A percentile compares a stretch with the other conserved stretches of the same genome.
phyloP scores from a whole-genome alignment of 78 protist species.

The Isochrysis galbana region DNA sequence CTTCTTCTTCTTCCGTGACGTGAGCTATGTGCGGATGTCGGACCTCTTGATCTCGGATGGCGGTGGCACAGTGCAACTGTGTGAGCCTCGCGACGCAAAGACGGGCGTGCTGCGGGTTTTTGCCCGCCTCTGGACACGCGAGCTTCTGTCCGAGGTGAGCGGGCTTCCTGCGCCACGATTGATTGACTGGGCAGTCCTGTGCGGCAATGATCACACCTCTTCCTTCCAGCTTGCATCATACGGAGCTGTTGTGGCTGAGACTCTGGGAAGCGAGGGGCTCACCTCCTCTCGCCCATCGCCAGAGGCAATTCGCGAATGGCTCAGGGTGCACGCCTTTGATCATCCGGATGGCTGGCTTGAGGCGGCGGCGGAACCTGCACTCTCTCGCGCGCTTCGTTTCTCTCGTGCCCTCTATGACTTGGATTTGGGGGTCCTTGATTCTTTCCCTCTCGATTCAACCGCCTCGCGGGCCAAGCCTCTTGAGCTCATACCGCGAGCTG shows the following conservation, averaged over 20 bases:
- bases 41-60: neutral
- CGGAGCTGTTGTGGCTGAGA: neutral
- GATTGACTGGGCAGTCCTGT: neutral
- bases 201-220: neutral
- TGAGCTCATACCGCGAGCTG: neutral
- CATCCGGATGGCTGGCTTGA: neutral
- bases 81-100: neutral
- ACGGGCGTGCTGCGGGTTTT: neutral
- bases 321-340: neutral
- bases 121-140: neutral
- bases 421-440: neutral
- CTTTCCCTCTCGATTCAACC: neutral
- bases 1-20: neutral
- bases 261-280: neutral
- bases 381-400: neutral
- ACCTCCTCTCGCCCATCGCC: neutral
- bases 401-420: neutral
- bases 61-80: neutral
- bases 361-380: neutral
- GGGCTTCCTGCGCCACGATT: neutral
- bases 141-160: neutral
- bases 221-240: neutral
- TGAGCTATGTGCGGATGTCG: neutral
- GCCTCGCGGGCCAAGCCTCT: neutral
- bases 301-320: neutral